A percentile compares a stretch with the other conserved stretches of the same genome.
phyloP scores from a whole-genome alignment of 1,284 basidiomycete genomes.

The Trametes pubescens region DNA sequence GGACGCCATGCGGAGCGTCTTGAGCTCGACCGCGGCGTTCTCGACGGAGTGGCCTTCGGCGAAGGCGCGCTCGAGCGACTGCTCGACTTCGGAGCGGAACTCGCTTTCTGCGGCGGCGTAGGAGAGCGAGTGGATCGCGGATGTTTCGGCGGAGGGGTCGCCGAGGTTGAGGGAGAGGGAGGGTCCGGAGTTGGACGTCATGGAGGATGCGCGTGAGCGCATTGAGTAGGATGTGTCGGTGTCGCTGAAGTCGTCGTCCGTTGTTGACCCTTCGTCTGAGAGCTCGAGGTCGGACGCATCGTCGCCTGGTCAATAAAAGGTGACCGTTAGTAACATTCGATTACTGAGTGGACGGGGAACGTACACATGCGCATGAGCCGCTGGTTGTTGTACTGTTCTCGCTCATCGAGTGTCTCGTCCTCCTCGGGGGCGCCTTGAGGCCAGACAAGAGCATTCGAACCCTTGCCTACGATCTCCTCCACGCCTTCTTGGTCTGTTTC shows the following conservation, averaged over 20 bases:
- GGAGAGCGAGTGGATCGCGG: conserved; percentile 42
- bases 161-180: conserved; percentile 50
- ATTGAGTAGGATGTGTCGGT: conserved; percentile 44
- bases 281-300: conserved; percentile 63
- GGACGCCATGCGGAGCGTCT: conserved; percentile 93
- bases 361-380: conserved; percentile 76
- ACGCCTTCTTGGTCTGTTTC: conserved; percentile 52
- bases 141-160: conserved; percentile 42
- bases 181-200: conserved; percentile 50
- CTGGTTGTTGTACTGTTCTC: conserved; percentile 68
- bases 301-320: conserved; percentile 56
- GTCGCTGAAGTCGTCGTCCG: conserved; percentile 47
- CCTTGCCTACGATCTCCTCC: conserved; percentile 59
- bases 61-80: conserved; percentile 89
- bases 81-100: conserved; percentile 79
- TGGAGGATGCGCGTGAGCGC: conserved; percentile 45
- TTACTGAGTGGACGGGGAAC: conserved; percentile 16
- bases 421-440: conserved; percentile 56
- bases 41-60: conserved; percentile 91
- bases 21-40: conserved; percentile 91
- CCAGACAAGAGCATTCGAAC: conserved; percentile 78
- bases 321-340: conserved; percentile 3
- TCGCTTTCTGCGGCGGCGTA: conserved; percentile 65
- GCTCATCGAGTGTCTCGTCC: conserved; percentile 69
- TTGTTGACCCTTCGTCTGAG: conserved; percentile 64